Conservation (phyloP, 83 land plant species). For the Picea abies region DNA sequence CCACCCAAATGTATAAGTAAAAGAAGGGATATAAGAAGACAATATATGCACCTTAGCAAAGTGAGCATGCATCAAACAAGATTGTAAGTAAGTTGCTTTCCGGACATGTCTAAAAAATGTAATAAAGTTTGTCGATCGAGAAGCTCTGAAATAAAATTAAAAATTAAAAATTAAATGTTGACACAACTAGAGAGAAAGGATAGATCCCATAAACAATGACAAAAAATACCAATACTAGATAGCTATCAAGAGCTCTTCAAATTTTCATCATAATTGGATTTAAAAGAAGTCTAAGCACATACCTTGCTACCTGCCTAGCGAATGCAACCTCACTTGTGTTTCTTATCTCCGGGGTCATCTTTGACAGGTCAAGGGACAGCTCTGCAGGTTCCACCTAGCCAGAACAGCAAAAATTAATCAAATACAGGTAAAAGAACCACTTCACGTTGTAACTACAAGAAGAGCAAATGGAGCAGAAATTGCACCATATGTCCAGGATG, state of each 20-base stretch:
- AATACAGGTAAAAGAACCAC: neutral
- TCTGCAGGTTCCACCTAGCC: conserved; percentile 96
- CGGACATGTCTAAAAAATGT: conserved; percentile 89
- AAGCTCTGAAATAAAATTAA: conserved; percentile 64
- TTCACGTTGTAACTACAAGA: neutral
- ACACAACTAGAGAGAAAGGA: neutral
- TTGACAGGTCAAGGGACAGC: conserved; percentile 95
- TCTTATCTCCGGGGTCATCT: conserved; percentile 90
- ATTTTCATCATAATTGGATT: neutral
- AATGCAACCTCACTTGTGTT: conserved; percentile 73
- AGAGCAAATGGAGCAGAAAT: conserved; percentile 16
- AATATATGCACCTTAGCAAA: conserved; percentile 78
- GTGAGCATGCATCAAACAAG: conserved; percentile 99
- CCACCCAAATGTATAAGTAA: too few species aligned
- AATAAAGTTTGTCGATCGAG: conserved; percentile 82
- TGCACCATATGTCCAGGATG: conserved; percentile 96
- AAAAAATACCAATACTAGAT: neutral
- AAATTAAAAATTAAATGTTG: neutral
- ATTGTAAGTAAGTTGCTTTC: conserved; percentile 91
- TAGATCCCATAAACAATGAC: neutral
- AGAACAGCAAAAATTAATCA: conserved; percentile 10
- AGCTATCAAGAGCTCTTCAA: neutral
- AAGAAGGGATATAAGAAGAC: too few species aligned
- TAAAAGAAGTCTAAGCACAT: neutral
- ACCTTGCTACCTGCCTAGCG: conserved; percentile 99